Conservation (phyloP, 768 basidiomycete genomes). For the Cubamyces sp. region DNA sequence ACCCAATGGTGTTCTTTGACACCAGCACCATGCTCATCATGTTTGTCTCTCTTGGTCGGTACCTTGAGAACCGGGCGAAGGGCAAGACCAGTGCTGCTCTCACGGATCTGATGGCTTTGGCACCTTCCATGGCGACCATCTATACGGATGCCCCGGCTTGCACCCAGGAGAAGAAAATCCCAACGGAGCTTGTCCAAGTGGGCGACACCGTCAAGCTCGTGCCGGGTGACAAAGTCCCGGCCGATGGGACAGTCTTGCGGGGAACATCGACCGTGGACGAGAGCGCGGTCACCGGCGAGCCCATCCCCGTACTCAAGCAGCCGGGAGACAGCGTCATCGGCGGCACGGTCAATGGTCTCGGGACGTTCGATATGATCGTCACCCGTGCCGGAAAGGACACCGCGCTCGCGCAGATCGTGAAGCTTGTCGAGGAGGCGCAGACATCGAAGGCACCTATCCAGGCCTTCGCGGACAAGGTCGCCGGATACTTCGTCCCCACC, state of each 20-base stretch:
- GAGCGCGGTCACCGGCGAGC: conserved; percentile 95
- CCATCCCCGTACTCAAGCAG: conserved; percentile 84
- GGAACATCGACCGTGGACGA: conserved; percentile 93
- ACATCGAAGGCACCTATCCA: conserved; percentile 98
- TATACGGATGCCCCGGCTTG: conserved; percentile 85
- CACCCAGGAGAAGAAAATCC: conserved; percentile 84
- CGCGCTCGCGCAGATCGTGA: conserved; percentile 94
- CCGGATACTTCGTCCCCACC: conserved; percentile 92
- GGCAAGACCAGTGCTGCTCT: conserved; percentile 96
- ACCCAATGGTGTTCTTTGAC: conserved; percentile 94
- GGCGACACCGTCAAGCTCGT: conserved; percentile 93
- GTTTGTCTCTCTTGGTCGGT: conserved; percentile 95
- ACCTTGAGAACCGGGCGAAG: conserved; percentile 95
- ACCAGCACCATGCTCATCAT: conserved; percentile 98
- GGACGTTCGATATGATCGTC: conserved; percentile 96
- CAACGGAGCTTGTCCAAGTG: conserved; percentile 94
- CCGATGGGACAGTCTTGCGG: conserved; percentile 87
- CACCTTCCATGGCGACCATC: conserved; percentile 94
- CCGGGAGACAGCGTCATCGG: conserved; percentile 89
- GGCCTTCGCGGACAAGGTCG: conserved; percentile 92
- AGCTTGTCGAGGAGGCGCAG: conserved; percentile 96
- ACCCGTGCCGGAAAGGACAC: conserved; percentile 96
- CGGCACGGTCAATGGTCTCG: conserved; percentile 94
- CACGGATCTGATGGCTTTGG: conserved; percentile 93
- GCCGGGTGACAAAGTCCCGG: conserved; percentile 95